Evolutionary conservation across 2,329 filamentous ascomycete genomes (phyloP).

Genomic region (Colletotrichum aenigma): DNA sequence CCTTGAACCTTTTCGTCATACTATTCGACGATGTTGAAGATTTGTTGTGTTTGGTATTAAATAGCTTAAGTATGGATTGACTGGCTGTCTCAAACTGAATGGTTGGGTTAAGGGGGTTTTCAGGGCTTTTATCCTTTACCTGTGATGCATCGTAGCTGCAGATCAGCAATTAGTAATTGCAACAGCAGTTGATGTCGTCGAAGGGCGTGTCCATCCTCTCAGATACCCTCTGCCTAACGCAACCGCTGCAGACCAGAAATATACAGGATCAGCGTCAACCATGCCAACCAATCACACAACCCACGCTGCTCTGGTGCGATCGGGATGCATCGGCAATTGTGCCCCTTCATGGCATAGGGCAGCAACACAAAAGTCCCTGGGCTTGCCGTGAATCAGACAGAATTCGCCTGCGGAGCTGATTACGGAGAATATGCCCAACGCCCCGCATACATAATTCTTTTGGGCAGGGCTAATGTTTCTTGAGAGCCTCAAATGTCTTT

Average conservation of each 20-base stretch:
- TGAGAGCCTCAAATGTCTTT: background rate
- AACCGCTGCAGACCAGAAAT: background rate
- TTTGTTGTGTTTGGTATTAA: background rate
- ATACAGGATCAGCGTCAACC: background rate
- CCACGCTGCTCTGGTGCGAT: background rate
- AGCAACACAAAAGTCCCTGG: background rate
- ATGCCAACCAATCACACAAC: background rate
- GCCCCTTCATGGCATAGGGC: background rate
- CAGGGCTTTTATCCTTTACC: background rate
- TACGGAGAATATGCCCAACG: background rate
- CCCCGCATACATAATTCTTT: background rate
- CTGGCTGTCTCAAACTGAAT: background rate
- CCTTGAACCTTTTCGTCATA: conserved; percentile 35
- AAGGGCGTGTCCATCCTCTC: background rate
- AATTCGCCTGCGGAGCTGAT: background rate
- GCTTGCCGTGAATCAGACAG: background rate
- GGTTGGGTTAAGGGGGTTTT: background rate
- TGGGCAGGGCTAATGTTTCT: background rate
- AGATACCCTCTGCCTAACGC: background rate
- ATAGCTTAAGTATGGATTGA: background rate
- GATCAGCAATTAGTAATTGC: background rate
- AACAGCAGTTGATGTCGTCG: background rate
- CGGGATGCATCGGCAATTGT: background rate
- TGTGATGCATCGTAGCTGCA: background rate
- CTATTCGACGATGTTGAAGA: background rate